Percentiles rank a stretch among this genome's conserved stretches.
These are phyloP conservation scores for Thermoascus crustaceus DNA, from an alignment of 2,329 filamentous ascomycete genomes.

Conservation along the genomic window DNA sequence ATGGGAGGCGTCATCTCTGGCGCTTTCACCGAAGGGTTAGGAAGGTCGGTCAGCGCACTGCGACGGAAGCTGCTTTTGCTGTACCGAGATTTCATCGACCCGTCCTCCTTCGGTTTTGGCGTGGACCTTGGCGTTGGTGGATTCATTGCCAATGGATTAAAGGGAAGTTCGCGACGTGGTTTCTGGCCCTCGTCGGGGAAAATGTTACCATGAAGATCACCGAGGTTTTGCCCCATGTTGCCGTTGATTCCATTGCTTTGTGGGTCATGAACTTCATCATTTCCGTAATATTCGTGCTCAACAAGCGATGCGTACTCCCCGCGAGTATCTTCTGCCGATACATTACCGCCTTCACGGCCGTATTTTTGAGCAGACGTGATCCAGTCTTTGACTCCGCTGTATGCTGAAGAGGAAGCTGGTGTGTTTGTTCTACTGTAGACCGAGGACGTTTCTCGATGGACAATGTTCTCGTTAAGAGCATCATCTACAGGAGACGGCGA, in stretches of 20 bases:
- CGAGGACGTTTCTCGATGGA: constrained; percentile 26
- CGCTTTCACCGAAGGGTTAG: constrained; percentile 25
- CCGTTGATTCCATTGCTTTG: constrained; percentile 15
- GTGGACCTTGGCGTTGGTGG: constrained; percentile 38
- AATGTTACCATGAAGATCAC: constrained; percentile 27
- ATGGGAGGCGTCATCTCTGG: constrained; percentile 17
- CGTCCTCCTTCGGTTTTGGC: constrained; percentile 25
- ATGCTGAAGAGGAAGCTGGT: constrained; percentile 18
- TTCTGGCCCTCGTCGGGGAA: constrained; percentile 26
- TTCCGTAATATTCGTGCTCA: constrained; percentile 25
- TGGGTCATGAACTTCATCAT: constrained; percentile 21
- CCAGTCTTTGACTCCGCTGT: constrained; percentile 27
- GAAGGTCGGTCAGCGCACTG: constrained; percentile 23
- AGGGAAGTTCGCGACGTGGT: too few relatives aligned
- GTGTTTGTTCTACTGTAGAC: constrained; percentile 22
- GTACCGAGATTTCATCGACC: constrained; percentile 15
- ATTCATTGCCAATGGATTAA: constrained; percentile 41
- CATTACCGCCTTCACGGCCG: constrained; percentile 19
- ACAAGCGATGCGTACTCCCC: constrained; percentile 32
- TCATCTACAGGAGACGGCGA: constrained; percentile 22
- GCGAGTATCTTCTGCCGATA: constrained; percentile 25
- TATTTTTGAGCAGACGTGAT: constrained; percentile 23
- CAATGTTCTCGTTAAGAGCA: constrained; percentile 13
- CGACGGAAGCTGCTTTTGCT: constrained; percentile 22
- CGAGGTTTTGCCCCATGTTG: constrained; percentile 25